These are phyloP conservation scores for Trichoderma aggressivum DNA, from an alignment of 2,329 filamentous ascomycete species.

Conservation along the genomic window DNA sequence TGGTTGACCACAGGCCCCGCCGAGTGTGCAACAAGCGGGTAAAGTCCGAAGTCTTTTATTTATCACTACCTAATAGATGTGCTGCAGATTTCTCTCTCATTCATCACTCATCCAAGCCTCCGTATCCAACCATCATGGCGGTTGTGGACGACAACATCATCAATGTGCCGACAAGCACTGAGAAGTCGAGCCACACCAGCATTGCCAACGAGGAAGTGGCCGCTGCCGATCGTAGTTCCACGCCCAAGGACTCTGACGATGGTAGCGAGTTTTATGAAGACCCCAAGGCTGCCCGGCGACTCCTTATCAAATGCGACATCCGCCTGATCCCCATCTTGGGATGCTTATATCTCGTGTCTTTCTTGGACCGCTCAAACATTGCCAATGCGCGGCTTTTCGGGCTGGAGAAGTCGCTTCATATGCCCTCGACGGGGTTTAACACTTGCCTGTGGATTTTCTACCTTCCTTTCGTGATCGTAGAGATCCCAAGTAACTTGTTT, in stretches of 20 bases:
- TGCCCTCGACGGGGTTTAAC: not conserved
- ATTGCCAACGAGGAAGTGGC: not conserved
- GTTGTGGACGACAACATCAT: not conserved
- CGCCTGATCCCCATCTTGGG: conserved; percentile 50
- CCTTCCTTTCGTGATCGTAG: not conserved
- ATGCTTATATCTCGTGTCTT: conserved; percentile 53
- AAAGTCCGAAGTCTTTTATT: not conserved
- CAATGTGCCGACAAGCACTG: not conserved
- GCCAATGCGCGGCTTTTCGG: conserved; percentile 17
- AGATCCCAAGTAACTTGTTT: conserved; percentile 4
- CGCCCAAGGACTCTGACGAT: not conserved
- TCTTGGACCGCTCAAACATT: conserved; percentile 53
- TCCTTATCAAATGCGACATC: conserved; percentile 22
- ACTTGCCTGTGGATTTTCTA: conserved; percentile 5
- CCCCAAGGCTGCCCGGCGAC: not conserved
- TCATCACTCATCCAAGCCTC: not conserved
- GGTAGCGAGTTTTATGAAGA: not conserved
- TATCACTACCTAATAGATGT: not conserved
- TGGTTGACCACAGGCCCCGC: not conserved
- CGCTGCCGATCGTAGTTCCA: not conserved
- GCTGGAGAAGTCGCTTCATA: not conserved
- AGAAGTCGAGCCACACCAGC: not conserved
- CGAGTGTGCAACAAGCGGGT: not conserved
- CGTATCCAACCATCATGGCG: not conserved
- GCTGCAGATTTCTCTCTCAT: not conserved